Conservation (phyloP, 2,329 filamentous ascomycete species). For the Calycina herbarum region DNA sequence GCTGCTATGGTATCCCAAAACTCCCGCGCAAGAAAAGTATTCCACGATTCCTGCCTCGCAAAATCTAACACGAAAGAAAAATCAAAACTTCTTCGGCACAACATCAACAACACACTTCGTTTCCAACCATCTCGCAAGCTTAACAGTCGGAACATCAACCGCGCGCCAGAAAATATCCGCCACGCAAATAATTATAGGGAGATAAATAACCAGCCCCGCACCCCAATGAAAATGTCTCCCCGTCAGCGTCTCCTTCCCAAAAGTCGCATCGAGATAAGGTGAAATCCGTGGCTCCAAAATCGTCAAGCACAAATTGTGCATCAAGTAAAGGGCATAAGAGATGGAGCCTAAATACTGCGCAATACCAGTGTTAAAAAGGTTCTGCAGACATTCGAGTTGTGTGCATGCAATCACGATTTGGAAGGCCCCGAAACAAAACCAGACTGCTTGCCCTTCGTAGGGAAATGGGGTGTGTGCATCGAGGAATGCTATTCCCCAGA, state of each 20-base stretch:
- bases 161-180: constrained; percentile 60
- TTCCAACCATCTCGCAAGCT: constrained; percentile 50
- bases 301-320: constrained; percentile 53
- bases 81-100: constrained; percentile 22
- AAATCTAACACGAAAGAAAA: background rate
- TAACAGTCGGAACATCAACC: constrained; percentile 53
- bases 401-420: constrained; percentile 36
- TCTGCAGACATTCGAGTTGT: constrained; percentile 41
- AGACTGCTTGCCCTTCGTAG: constrained; percentile 33
- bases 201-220: constrained; percentile 42
- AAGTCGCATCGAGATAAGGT: constrained; percentile 28
- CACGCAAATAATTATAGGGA: constrained; percentile 50
- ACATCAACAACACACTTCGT: constrained; percentile 27
- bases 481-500: constrained; percentile 28
- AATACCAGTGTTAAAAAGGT: constrained; percentile 47
- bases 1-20: background rate
- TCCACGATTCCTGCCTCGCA: background rate
- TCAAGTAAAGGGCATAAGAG: constrained; percentile 58
- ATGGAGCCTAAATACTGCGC: constrained; percentile 58
- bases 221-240: constrained; percentile 37
- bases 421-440: constrained; percentile 35
- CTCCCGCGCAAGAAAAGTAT: background rate
- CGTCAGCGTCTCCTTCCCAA: constrained; percentile 25
- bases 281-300: constrained; percentile 27
- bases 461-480: constrained; percentile 30